Base-by-base conservation (phyloP, 257 asterid genomes). In the Marsdenia floribunda region DNA sequence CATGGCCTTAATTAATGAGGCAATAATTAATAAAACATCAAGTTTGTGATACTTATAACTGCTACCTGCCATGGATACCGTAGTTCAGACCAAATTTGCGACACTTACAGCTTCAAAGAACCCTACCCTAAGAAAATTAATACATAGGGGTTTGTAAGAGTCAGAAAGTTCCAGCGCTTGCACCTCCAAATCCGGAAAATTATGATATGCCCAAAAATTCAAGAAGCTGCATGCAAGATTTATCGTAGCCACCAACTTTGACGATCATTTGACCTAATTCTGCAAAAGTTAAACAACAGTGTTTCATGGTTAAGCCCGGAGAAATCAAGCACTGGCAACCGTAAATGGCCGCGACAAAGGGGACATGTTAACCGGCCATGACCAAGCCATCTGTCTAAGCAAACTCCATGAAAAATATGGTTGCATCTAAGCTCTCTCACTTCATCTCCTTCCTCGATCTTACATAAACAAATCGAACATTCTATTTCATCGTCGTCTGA, bases 351-450 rank as follows among this genome's bases (percentile, higher is more conserved):
- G 15, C 84, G 67, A 33, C 84, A 83, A 5, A 83, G 53, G 0
- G 86, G 86, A 60, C 86, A 83, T 2, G 84, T 80, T 8, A 47
- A 24, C 5, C 70, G 68, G 16, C 80, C 80, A 49, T 42, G 63
- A 22, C 78, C 79, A 44, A 79, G 22, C 86, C 86, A 83, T 49
- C 81, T 70, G 53, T 83, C 84, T 2, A 83, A 72, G 60, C 86
- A 83, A 52, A 44, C 82, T 73, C 73, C 52, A 47, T 80, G 86
- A 26, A 79, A 83, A 67, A 73, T 4, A 66, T 80, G 86, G 35
- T 75, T 69, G 80, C 86, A 83, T 14, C 49, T 80, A 29, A 83
- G 60, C 70, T 80, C 86, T 53, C 76, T 60, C 61, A 80, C 49
- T 60, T 80, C 84, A 21, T 66, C 68, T 37, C 82, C 80, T 77